Evolutionary conservation across 139 green algal species (phyloP).

Genomic region (Volvox africanus): DNA sequence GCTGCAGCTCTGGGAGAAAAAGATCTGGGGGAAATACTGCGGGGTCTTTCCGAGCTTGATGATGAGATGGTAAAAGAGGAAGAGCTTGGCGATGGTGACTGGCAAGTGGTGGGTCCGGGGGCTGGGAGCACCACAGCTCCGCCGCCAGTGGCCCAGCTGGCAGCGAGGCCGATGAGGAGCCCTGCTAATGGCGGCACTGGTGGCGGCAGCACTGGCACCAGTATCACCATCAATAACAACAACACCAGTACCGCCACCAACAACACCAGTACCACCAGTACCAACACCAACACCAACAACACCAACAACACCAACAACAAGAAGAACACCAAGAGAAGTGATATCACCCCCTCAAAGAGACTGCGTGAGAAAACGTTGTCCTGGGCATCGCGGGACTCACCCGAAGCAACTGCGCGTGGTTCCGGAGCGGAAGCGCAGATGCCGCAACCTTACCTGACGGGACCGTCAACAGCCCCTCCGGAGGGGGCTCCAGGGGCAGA

Average conservation of each 20-base stretch:
- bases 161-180: background rate
- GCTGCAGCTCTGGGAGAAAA: background rate
- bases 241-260: background rate
- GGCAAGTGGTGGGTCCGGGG: background rate
- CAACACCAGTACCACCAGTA: too few species aligned
- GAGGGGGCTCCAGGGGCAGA: background rate
- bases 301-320: too few species aligned
- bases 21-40: background rate
- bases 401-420: background rate
- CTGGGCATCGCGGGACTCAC: background rate
- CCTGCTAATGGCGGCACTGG: background rate
- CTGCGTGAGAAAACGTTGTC: too few species aligned
- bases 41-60: background rate
- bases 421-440: background rate
- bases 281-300: too few species aligned
- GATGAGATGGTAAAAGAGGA: background rate
- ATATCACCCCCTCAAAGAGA: too few species aligned
- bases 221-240: background rate
- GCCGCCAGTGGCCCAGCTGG: background rate
- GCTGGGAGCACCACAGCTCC: background rate
- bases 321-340: too few species aligned
- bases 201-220: background rate
- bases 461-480: background rate
- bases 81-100: background rate
- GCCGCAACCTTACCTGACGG: background rate